Conservation (phyloP, 768 basidiomycete genomes). For the Sistotremastrum suecicum region DNA sequence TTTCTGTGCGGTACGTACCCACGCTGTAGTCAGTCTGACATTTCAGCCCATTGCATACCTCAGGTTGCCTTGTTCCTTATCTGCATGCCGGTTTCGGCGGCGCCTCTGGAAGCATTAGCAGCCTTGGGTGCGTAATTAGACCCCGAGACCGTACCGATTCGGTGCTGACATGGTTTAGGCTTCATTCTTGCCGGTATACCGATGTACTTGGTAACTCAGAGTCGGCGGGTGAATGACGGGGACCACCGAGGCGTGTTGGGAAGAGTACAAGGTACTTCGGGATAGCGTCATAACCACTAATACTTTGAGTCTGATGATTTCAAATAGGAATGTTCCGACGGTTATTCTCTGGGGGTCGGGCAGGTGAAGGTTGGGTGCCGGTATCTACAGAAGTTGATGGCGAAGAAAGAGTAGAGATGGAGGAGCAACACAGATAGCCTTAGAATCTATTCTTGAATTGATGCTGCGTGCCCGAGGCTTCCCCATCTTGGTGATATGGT, state of each 20-base stretch:
- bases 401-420: constrained; percentile 61
- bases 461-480: too few relatives aligned
- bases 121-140: constrained; percentile 51
- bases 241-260: not conserved
- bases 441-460: too few relatives aligned
- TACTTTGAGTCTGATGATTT: not conserved
- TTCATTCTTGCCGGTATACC: constrained; percentile 73
- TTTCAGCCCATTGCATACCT: not conserved
- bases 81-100: constrained; percentile 89
- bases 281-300: too few relatives aligned
- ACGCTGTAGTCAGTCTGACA: not conserved
- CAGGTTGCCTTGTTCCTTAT: constrained; percentile 83
- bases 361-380: constrained; percentile 60
- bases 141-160: constrained; percentile 1
- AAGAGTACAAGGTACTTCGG: too few relatives aligned
- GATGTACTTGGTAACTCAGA: constrained; percentile 59
- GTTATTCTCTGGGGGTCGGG: constrained; percentile 30
- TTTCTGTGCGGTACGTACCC: constrained; percentile 39
- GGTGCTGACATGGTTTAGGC: constrained; percentile 25
- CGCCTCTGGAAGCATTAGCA: constrained; percentile 75
- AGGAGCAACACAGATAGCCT: constrained; percentile 16
- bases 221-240: constrained; percentile 2
- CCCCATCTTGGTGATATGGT: too few relatives aligned
- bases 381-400: constrained; percentile 54
- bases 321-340: constrained; percentile 27